These are phyloP conservation scores for Boletus fagicola DNA, from an alignment of 768 basidiomycete genomes.

Conservation along the genomic window DNA sequence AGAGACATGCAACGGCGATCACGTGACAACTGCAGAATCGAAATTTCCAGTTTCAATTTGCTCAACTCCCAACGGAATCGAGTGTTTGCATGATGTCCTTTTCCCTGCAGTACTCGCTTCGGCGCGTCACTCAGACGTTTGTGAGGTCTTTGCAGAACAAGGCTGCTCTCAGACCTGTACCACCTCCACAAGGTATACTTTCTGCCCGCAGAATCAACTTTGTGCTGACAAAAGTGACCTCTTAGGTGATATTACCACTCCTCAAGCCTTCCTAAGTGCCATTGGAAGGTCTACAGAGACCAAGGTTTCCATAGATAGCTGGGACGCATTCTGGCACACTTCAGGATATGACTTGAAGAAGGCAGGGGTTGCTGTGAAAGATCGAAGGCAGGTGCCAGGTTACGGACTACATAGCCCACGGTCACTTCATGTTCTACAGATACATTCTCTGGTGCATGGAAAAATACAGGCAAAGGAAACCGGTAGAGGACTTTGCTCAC, in stretches of 20 bases:
- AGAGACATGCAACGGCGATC: background rate
- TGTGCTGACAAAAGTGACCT: slow-evolving; percentile 7
- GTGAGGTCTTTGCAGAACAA: slow-evolving; percentile 35
- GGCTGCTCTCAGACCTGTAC: slow-evolving; percentile 19
- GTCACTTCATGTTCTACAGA: slow-evolving; percentile 37
- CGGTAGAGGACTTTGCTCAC: slow-evolving; percentile 61
- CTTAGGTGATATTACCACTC: slow-evolving; percentile 51
- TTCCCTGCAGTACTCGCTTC: slow-evolving; percentile 19
- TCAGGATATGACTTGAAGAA: slow-evolving; percentile 58
- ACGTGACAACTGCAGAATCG: background rate
- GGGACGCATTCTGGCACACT: slow-evolving; percentile 71
- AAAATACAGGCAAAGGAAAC: slow-evolving; percentile 61
- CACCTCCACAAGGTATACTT: slow-evolving; percentile 24
- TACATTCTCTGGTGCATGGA: slow-evolving; percentile 87
- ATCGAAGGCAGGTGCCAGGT: slow-evolving; percentile 57
- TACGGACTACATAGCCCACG: background rate
- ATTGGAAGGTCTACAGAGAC: slow-evolving; percentile 70
- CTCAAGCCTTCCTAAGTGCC: slow-evolving; percentile 65
- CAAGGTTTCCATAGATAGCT: slow-evolving; percentile 61
- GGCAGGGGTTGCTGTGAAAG: slow-evolving; percentile 62
- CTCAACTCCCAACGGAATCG: background rate
- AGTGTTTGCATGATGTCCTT: slow-evolving; percentile 21
- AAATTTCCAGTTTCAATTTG: background rate
- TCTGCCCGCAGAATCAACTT: background rate
- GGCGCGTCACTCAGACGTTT: slow-evolving; percentile 18